Conservation (phyloP, 2,329 filamentous ascomycete genomes). For the Penicillium occitanis region DNA sequence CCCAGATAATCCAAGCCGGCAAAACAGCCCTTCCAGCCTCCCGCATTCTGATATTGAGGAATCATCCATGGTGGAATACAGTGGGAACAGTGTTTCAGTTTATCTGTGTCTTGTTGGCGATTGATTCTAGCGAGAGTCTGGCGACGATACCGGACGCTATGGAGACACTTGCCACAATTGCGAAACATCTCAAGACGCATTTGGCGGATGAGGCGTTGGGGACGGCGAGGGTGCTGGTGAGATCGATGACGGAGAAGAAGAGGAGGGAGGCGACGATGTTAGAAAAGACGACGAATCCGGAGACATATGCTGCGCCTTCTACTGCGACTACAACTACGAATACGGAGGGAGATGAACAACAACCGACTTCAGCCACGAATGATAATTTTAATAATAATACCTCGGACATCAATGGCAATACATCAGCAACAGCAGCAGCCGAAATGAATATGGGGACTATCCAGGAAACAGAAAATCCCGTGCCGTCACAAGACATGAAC, state of each 20-base stretch:
- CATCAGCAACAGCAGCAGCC: background rate
- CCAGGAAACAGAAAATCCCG: background rate
- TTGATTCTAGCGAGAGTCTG: constrained; percentile 41
- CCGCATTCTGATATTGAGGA: constrained; percentile 33
- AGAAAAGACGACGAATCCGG: constrained; percentile 20
- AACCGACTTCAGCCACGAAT: background rate
- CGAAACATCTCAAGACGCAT: constrained; percentile 32
- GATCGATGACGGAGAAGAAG: constrained; percentile 31
- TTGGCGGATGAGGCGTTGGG: constrained; percentile 36
- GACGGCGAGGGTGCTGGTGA: constrained; percentile 28
- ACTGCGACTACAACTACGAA: background rate
- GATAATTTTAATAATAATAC: background rate
- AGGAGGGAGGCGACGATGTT: constrained; percentile 26
- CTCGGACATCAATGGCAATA: background rate
- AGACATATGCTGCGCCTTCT: background rate
- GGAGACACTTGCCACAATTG: constrained; percentile 41
- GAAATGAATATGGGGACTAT: background rate
- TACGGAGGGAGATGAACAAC: background rate
- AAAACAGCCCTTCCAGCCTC: constrained; percentile 37
- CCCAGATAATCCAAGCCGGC: constrained; percentile 38
- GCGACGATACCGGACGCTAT: constrained; percentile 38
- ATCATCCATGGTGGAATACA: constrained; percentile 47
- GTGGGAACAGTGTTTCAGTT: constrained; percentile 46
- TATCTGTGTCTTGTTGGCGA: constrained; percentile 43
- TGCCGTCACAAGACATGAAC: background rate